Conservation (phyloP, 192 early-diverging fungal genomes). For the Gamsiella multidivaricata region DNA sequence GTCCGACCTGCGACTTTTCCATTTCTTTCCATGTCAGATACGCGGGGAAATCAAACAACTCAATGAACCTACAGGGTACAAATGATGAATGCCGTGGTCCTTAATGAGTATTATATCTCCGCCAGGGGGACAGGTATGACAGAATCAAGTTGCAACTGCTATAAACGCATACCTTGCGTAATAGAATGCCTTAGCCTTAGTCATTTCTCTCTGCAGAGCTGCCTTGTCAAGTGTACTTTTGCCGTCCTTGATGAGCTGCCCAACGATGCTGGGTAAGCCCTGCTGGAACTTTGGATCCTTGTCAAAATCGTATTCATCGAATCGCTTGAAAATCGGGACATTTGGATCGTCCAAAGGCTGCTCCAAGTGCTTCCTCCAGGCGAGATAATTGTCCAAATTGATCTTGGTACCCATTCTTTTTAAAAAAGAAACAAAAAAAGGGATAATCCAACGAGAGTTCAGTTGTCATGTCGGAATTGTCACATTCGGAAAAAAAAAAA, state of each 20-base stretch:
- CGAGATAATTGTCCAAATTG: slow-evolving; percentile 57
- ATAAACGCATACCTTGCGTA: slow-evolving; percentile 49
- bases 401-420: slow-evolving; percentile 49
- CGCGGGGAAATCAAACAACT: slow-evolving; percentile 55
- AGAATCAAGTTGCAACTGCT: no score
- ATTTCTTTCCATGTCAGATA: slow-evolving; percentile 58
- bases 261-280: slow-evolving; percentile 56
- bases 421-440: neutral
- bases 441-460: neutral
- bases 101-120: neutral
- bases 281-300: slow-evolving; percentile 55
- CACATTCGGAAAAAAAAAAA: slow-evolving; percentile 1
- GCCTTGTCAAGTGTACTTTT: slow-evolving; percentile 56
- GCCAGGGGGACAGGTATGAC: no score
- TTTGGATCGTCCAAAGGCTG: slow-evolving; percentile 34
- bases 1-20: slow-evolving; percentile 50
- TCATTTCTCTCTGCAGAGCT: slow-evolving; percentile 55
- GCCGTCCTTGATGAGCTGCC: slow-evolving; percentile 51
- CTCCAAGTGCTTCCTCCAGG: slow-evolving; percentile 52
- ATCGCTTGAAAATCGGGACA: slow-evolving; percentile 51
- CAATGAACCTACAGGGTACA: slow-evolving; percentile 43
- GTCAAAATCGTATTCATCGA: slow-evolving; percentile 62
- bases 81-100: no score
- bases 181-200: slow-evolving; percentile 62
- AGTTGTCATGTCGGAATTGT: no score